Base-by-base conservation (phyloP, 2,329 filamentous ascomycete genomes). In the Penicillium aurantiogriseum region DNA sequence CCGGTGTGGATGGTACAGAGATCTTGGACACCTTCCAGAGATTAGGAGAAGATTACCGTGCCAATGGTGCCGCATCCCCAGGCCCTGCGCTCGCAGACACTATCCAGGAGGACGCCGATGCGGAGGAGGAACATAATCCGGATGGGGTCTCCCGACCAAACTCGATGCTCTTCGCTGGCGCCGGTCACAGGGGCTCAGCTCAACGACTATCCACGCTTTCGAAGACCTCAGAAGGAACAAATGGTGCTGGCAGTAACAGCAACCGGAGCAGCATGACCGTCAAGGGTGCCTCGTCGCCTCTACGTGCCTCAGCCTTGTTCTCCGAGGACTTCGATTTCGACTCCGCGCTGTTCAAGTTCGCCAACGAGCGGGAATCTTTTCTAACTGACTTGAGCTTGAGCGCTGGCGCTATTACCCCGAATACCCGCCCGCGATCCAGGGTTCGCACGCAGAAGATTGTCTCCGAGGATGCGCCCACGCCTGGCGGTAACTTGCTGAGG, bases 291-390 rank as follows among this genome's bases (percentile, higher is more conserved):
- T 63, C 65, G 8, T 66, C 68, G 17, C 70, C 73, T 4, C 60
- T 71, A 21, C 74, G 72, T 23, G 69, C 67, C n/a, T 70, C 72
- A 7, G 71, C 73, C 6, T 40, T 66, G 19, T 68, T 74, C 27
- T 74, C 85, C 31, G 85, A 77, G 57, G 91, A 96, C 70, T 91
- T 90, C 69, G 94, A 97, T 74, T 99, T 99, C 69, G 94, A 97
- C 72, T 88, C 90, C 70, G 93, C 94, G 27, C 81, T 99, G 65
- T 80, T 92, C 69, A 97, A 97, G 77, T 99, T 99, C 74, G 92
- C 94, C 45, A 89, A 88, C n/a, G 93, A 97, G 78, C 84, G 94
- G 63, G 94, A 99, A 68, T 89, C 88, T 59, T 99, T 99, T 69
- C 80, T 97, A 51, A 91, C 96, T 63, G 94, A 99, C 73, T 83